These are phyloP conservation scores for Coprinopsis strossmayeri DNA, from an alignment of 768 basidiomycete genomes.

Conservation along the genomic window DNA sequence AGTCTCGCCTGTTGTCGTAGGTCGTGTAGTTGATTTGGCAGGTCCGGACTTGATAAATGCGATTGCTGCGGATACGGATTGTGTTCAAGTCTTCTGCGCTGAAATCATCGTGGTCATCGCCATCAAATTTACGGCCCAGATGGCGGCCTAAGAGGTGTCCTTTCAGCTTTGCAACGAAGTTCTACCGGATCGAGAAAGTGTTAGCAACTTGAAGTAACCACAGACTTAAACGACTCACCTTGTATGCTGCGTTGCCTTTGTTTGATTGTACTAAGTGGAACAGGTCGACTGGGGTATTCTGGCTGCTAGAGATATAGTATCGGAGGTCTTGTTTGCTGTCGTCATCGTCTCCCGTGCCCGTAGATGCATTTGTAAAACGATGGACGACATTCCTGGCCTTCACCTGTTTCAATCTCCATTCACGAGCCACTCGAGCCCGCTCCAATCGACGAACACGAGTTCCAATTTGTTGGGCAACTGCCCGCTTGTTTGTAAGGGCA, in stretches of 20 bases:
- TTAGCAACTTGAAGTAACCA: background rate
- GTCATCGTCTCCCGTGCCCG: background rate
- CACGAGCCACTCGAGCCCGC: background rate
- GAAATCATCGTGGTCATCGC: constrained; percentile 7
- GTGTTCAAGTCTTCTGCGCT: constrained; percentile 5
- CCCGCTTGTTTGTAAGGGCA: constrained; percentile 26
- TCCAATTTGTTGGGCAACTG: constrained; percentile 23
- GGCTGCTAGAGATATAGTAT: constrained; percentile 14
- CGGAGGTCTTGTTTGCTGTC: background rate
- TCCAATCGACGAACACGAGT: constrained; percentile 4
- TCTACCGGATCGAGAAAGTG: constrained; percentile 12
- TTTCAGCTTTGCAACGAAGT: constrained; percentile 27
- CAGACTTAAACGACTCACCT: constrained; percentile 11
- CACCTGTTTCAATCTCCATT: background rate
- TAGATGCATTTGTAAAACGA: background rate
- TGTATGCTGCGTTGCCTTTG: constrained; percentile 14
- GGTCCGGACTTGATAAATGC: constrained; percentile 10
- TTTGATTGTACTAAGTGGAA: constrained; percentile 10
- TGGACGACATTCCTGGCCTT: constrained; percentile 1
- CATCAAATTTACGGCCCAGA: constrained; percentile 11
- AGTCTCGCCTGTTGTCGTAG: constrained; percentile 15
- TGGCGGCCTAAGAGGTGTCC: constrained; percentile 27
- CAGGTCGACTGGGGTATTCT: constrained; percentile 16
- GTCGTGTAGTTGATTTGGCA: constrained; percentile 16
- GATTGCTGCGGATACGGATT: constrained; percentile 7